These are phyloP conservation scores for Avena eriantha DNA, from an alignment of 176 grass and related monocot genomes.

Conservation along the genomic window DNA sequence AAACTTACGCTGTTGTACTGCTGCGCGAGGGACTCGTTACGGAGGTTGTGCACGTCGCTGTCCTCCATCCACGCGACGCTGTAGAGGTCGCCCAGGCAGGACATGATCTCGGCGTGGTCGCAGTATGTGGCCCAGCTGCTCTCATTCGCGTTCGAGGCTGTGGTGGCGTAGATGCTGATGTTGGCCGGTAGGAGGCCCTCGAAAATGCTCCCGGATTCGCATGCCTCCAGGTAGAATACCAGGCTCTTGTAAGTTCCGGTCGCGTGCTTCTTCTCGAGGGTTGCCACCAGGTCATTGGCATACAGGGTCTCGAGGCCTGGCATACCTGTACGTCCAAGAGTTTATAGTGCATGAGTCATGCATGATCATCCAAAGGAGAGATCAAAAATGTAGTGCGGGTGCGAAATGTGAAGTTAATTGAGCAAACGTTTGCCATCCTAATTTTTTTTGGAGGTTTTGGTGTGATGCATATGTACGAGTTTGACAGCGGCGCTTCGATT, in stretches of 20 bases:
- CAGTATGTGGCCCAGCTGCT: background rate
- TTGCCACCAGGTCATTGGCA: background rate
- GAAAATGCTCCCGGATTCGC: background rate
- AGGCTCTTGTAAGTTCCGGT: background rate
- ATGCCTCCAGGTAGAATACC: background rate
- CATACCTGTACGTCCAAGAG: background rate
- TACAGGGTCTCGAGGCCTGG: background rate
- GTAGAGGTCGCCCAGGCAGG: background rate
- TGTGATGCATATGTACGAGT: no score
- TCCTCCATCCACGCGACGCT: background rate
- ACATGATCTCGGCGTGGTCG: no score
- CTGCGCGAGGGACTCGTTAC: background rate
- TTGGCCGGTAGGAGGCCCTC: background rate
- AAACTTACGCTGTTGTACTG: background rate
- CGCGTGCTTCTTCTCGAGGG: background rate
- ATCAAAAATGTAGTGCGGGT: no score
- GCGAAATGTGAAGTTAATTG: no score
- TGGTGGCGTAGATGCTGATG: background rate
- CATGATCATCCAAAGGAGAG: no score
- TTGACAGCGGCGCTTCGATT: no score
- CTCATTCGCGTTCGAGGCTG: background rate
- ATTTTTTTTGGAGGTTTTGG: no score
- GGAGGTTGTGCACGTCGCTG: background rate
- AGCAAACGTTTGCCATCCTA: no score
- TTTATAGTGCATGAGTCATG: background rate